phyloP scores from a whole-genome alignment of 139 green algal species.

The Tetraselmis striata region DNA sequence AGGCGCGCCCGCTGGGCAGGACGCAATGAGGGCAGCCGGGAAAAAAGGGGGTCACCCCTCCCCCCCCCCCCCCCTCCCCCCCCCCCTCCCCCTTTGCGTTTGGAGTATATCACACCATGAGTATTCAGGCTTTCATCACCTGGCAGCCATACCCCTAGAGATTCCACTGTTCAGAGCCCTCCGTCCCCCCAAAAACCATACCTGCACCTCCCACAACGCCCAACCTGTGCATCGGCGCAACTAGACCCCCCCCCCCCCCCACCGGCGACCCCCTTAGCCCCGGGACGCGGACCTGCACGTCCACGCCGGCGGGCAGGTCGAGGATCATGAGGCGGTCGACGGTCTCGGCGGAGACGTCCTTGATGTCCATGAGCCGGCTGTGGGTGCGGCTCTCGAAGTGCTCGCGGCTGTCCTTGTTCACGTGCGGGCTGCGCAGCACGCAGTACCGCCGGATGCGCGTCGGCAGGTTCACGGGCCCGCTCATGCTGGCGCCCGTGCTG shows the following conservation, averaged over 20 bases:
- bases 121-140: too few species aligned
- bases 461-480: conserved; percentile 71
- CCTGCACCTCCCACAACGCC: background rate
- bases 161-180: too few species aligned
- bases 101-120: too few species aligned
- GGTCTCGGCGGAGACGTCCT: conserved; percentile 55
- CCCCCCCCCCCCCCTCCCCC: too few species aligned
- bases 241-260: too few species aligned
- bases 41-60: too few species aligned
- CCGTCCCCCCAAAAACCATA: too few species aligned
- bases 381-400: conserved; percentile 83
- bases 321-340: conserved; percentile 79
- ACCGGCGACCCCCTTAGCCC: too few species aligned
- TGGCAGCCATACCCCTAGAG: too few species aligned
- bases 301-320: conserved; percentile 73
- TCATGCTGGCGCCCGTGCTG: conserved; percentile 56
- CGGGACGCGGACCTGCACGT: conserved; percentile 49
- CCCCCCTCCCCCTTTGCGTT: too few species aligned
- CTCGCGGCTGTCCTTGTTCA: conserved; percentile 83
- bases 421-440: conserved; percentile 73
- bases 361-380: conserved; percentile 69
- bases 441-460: conserved; percentile 54
- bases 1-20: too few species aligned
- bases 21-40: too few species aligned
- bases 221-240: background rate